A percentile compares a stretch with the other conserved stretches of the same genome.
Conservation (phyloP, 2,329 filamentous ascomycete species). For the Talaromyces sp. region DNA sequence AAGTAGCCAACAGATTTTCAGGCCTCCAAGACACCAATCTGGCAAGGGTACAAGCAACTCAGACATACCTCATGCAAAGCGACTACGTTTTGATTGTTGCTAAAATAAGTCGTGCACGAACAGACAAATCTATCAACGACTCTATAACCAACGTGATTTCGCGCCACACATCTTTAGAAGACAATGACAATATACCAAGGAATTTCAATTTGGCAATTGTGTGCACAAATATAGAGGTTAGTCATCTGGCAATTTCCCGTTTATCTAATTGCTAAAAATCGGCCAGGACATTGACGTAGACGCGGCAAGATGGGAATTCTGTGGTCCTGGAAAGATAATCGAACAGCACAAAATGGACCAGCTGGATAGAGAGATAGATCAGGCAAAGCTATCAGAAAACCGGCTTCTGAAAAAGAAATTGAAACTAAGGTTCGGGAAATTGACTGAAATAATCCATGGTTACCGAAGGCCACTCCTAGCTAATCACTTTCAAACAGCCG, state of each 20-base stretch:
- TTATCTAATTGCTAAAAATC: background rate
- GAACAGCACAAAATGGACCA: background rate
- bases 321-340: background rate
- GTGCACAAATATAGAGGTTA: background rate
- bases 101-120: background rate
- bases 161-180: background rate
- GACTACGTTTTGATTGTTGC: background rate
- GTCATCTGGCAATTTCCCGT: background rate
- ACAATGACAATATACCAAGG: background rate
- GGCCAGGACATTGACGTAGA: background rate
- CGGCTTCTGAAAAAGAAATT: background rate
- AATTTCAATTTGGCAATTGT: background rate
- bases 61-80: background rate
- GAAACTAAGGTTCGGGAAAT: background rate
- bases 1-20: background rate
- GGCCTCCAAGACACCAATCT: background rate
- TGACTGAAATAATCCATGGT: background rate
- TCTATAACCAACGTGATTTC: background rate
- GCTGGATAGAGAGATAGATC: background rate
- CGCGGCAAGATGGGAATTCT: background rate
- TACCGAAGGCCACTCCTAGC: background rate
- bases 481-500: background rate
- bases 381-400: background rate
- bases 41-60: background rate
- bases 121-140: background rate